These are phyloP conservation scores for Colletotrichum incanum DNA, from an alignment of 2,329 filamentous ascomycete genomes.

Conservation along the genomic window DNA sequence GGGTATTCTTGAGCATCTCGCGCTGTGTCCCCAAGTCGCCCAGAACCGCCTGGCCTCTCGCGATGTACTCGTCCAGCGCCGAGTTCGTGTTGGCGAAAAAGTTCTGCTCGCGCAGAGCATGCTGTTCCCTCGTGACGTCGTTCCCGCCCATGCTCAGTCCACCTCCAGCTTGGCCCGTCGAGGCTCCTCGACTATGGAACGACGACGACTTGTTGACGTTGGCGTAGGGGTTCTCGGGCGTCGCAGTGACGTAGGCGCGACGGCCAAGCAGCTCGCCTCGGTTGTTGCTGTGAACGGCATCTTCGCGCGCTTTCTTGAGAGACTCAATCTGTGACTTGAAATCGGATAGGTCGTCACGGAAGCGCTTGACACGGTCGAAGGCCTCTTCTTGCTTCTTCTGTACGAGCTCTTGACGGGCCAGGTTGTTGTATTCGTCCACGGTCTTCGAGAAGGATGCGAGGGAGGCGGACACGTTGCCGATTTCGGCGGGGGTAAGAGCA, in stretches of 20 bases:
- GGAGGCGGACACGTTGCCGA: slow-evolving; percentile 83
- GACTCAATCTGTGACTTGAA: slow-evolving; percentile 84
- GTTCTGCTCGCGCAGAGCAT: slow-evolving; percentile 89
- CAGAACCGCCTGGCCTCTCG: slow-evolving; percentile 90
- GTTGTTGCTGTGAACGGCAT: slow-evolving; percentile 76
- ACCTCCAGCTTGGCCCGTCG: slow-evolving; percentile 53
- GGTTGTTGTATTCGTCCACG: slow-evolving; percentile 90
- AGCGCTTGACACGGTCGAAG: slow-evolving; percentile 86
- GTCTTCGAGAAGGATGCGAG: slow-evolving; percentile 88
- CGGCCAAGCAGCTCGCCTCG: slow-evolving; percentile 88
- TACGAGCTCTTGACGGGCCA: slow-evolving; percentile 91
- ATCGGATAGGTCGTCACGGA: slow-evolving; percentile 85
- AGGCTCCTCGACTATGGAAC: slow-evolving; percentile 61
- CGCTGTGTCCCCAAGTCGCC: slow-evolving; percentile 91
- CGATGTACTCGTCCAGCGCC: slow-evolving; percentile 94
- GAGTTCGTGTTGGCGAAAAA: slow-evolving; percentile 88
- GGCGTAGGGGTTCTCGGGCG: slow-evolving; percentile 94
- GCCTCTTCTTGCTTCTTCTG: slow-evolving; percentile 94
- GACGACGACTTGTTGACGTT: slow-evolving; percentile 60
- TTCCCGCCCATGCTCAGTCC: slow-evolving; percentile 65
- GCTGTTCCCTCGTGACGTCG: slow-evolving; percentile 82
- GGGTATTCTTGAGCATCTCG: slow-evolving; percentile 95
- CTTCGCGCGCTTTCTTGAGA: slow-evolving; percentile 84
- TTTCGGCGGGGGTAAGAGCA: slow-evolving; percentile 69
- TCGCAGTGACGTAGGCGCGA: slow-evolving; percentile 82